Conservation (phyloP, 2,329 filamentous ascomycete species). For the Claviceps spartinae region DNA sequence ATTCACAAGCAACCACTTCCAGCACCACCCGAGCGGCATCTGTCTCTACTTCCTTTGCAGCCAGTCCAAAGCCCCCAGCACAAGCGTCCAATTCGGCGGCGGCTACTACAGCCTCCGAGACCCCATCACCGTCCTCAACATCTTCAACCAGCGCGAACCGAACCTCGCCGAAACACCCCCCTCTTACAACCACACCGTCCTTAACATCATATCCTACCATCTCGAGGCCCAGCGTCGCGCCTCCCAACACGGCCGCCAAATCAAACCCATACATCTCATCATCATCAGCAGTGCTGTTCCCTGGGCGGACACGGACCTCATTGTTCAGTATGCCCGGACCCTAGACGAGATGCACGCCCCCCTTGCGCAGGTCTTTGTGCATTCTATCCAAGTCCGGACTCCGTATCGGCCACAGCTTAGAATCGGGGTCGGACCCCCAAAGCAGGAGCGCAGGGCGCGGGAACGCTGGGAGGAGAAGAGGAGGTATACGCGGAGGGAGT, state of each 20-base stretch:
- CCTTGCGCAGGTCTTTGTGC: too few relatives aligned
- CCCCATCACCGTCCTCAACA: not conserved
- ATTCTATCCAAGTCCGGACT: too few relatives aligned
- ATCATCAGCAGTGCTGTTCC: not conserved
- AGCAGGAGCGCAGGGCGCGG: too few relatives aligned
- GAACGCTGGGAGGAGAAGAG: too few relatives aligned
- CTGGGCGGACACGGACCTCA: too few relatives aligned
- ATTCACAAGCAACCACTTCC: constrained; percentile 72
- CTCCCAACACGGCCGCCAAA: not conserved
- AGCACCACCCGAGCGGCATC: constrained; percentile 69
- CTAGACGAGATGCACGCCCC: too few relatives aligned
- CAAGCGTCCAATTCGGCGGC: constrained; percentile 29
- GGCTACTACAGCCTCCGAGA: constrained; percentile 48
- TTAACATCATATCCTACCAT: not conserved
- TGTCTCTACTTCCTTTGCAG: constrained; percentile 88
- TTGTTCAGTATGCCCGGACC: too few relatives aligned
- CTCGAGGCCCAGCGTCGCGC: not conserved
- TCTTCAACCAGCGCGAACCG: not conserved
- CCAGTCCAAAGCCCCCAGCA: constrained; percentile 24
- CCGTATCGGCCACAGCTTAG: too few relatives aligned
- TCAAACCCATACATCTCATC: not conserved
- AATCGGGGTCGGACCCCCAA: too few relatives aligned
- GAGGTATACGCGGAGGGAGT: too few relatives aligned
- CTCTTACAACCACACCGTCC: not conserved
- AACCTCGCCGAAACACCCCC: not conserved